Evolutionary conservation across 306 rosid species (phyloP), one percentile per base, ranked within the genome.

Genomic region (Cicer yamashitae): DNA sequence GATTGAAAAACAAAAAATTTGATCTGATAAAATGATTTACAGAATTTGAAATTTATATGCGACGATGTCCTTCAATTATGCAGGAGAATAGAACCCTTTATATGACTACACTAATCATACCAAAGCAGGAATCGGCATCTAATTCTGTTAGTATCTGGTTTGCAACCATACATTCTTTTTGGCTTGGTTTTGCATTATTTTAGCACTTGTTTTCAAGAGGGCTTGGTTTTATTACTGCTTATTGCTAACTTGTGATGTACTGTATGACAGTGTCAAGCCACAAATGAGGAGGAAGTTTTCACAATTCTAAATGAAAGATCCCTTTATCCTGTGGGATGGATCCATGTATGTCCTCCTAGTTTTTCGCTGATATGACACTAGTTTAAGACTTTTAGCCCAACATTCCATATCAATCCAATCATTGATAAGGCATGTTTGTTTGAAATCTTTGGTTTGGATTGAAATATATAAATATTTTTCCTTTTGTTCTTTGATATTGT

Each of bases 71-170:
- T 81, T 50, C 58, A 58, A 80, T 54, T 80, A 48, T 82, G 80
- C 82, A 92, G 96, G 88, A 83, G 64, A 83, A 78, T 57, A 91
- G 76, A 76, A 89, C 80, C 77, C 88, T 92, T 72, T 88, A 87
- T 17, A 88, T 83, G 80, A 93, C 94, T 71, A 93, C 98, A 11
- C 80, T 93, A 63, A 87, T 93, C 77, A 75, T 93, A 85, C 98
- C 98, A 9, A 93, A 93, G 87, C 98, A 93, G 86, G 96, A 90
- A 81, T 86, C 93, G 0, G 88, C 94, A 83, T 87, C 98, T 53
- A 88, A 80, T 77, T 86, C 94, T 81, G 98, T 92, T 83, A 87
- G 92, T 86, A 70, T 43, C 67, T 44, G 3, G 10, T 17, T 37
- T 68, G 67, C 64, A 45, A 39, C 53, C 47, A 63, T 63, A 25